Conservation (phyloP, 495 filamentous ascomycete species). For the Cetradonia linearis region DNA sequence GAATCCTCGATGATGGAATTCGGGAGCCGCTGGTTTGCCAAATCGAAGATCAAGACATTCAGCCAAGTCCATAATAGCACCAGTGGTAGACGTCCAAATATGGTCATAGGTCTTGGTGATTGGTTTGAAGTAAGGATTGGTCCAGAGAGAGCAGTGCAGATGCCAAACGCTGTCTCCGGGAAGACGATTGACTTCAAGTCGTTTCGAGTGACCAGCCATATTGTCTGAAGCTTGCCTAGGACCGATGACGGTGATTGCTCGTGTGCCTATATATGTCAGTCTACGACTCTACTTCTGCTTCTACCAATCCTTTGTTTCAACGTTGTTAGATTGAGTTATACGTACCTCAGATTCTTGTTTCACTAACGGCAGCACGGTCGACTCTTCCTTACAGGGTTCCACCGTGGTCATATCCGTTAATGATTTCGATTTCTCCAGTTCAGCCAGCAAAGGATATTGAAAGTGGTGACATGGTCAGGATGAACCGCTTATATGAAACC, state of each 20-base stretch:
- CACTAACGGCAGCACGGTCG: background rate
- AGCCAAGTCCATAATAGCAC: slow-evolving; percentile 24
- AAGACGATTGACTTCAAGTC: slow-evolving; percentile 36
- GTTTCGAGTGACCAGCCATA: slow-evolving; percentile 34
- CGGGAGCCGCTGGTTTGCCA: slow-evolving; percentile 42
- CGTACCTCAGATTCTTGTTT: slow-evolving; percentile 6
- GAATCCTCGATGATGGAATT: slow-evolving; percentile 40
- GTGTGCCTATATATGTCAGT: background rate
- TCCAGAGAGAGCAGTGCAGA: slow-evolving; percentile 28
- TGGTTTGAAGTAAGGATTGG: slow-evolving; percentile 18
- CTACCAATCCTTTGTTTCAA: background rate
- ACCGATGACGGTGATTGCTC: background rate
- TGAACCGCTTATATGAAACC: background rate
- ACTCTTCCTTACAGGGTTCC: background rate
- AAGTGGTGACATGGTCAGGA: background rate
- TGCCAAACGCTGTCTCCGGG: slow-evolving; percentile 32
- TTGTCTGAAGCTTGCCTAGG: slow-evolving; percentile 18
- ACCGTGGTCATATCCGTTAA: background rate
- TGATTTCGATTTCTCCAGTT: background rate
- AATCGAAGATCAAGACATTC: slow-evolving; percentile 35
- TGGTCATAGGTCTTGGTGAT: background rate
- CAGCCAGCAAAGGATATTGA: background rate
- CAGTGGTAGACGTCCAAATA: slow-evolving; percentile 19
- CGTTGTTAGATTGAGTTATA: background rate
- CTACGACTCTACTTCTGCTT: background rate